These are phyloP conservation scores for Pleurotus ostreatus DNA, from an alignment of 768 basidiomycete species.

Conservation along the genomic window DNA sequence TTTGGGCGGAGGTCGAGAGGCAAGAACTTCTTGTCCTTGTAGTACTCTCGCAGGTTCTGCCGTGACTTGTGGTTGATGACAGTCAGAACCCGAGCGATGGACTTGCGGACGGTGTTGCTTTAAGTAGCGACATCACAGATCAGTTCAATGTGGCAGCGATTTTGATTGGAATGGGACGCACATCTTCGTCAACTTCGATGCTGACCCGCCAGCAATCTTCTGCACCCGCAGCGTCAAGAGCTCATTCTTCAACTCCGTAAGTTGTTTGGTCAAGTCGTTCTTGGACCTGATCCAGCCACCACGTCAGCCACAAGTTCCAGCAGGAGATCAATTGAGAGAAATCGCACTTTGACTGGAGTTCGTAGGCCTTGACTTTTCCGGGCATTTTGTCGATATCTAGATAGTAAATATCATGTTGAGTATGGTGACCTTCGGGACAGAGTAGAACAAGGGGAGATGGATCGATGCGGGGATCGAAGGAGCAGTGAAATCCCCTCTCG, in stretches of 20 bases:
- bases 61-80: conserved; percentile 98
- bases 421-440: neutral
- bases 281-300: conserved; percentile 66
- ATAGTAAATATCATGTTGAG: neutral
- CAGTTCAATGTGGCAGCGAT: conserved; percentile 5
- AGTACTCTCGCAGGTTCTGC: conserved; percentile 94
- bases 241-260: conserved; percentile 92
- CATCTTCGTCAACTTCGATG: conserved; percentile 97
- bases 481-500: too few relatives aligned
- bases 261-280: conserved; percentile 94
- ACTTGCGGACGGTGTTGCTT: conserved; percentile 96
- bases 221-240: conserved; percentile 91
- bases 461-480: too few relatives aligned
- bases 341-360: conserved; percentile 90
- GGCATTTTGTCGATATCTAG: conserved; percentile 54
- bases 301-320: neutral
- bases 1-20: conserved; percentile 97
- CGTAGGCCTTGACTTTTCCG: conserved; percentile 93
- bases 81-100: conserved; percentile 95
- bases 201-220: conserved; percentile 95
- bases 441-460: neutral
- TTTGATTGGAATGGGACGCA: conserved; percentile 36
- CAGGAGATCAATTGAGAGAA: neutral
- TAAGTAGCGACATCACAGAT: conserved; percentile 6
- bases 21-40: conserved; percentile 94